Evolutionary conservation across 257 asterid species (phyloP).

Genomic region (Nicotiana tabacum): DNA sequence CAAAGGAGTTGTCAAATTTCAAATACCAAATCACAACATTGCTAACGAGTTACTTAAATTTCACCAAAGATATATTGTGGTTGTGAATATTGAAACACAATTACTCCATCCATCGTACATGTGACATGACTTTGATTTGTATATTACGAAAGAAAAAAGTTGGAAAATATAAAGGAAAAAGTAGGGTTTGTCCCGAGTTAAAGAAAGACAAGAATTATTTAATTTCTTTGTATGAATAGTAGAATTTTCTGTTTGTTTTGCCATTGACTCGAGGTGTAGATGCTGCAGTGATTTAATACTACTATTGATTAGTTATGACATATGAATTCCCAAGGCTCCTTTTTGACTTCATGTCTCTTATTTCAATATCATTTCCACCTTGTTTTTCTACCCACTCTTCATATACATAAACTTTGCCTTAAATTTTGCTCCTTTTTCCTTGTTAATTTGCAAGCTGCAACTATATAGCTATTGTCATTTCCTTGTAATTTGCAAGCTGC

Average conservation of each 20-base stretch:
- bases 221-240: neutral
- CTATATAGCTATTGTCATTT: neutral
- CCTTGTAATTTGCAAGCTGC: neutral
- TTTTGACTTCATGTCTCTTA: constrained; percentile 11
- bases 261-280: constrained; percentile 14
- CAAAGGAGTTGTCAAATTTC: too few species aligned
- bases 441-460: neutral
- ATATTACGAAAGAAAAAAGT: too few species aligned
- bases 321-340: constrained; percentile 1
- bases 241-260: neutral
- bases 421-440: neutral
- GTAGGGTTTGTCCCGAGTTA: too few species aligned
- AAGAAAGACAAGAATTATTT: too few species aligned
- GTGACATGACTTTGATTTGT: too few species aligned
- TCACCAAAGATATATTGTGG: too few species aligned
- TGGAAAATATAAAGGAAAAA: too few species aligned
- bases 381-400: neutral
- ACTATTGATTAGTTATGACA: constrained; percentile 1
- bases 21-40: too few species aligned
- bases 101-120: too few species aligned
- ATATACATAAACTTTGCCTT: neutral
- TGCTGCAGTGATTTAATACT: constrained; percentile 1
- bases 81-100: too few species aligned
- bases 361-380: neutral
- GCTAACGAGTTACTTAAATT: too few species aligned